Evolutionary conservation across 371 early-diverging fungal species (phyloP).

Genomic region (Nosema granulosis): DNA sequence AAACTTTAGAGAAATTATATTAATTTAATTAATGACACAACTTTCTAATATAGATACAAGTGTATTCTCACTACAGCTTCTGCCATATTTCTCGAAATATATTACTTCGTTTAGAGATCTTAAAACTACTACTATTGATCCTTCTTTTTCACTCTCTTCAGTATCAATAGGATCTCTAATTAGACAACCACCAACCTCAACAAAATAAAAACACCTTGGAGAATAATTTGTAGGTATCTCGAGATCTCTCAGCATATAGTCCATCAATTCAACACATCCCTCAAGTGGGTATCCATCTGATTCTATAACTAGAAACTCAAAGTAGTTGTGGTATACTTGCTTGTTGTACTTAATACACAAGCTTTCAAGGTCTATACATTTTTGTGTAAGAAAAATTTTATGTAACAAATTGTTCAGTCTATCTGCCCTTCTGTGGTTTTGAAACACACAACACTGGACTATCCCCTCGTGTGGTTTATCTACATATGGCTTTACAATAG

Average conservation of each 20-base stretch:
- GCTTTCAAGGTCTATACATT: slow-evolving; percentile 34
- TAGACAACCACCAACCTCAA: slow-evolving; percentile 3
- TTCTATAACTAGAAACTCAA: slow-evolving; percentile 28
- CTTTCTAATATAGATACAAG: too few relatives aligned
- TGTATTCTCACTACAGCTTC: too few relatives aligned
- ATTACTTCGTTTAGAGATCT: slow-evolving; percentile 28
- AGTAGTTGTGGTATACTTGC: slow-evolving; percentile 3
- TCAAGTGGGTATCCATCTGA: slow-evolving; percentile 26
- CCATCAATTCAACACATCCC: slow-evolving; percentile 6
- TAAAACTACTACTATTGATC: slow-evolving; percentile 13
- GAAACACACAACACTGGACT: neutral
- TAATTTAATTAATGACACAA: too few relatives aligned
- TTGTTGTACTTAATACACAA: slow-evolving; percentile 21
- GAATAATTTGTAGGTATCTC: slow-evolving; percentile 29
- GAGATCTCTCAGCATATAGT: slow-evolving; percentile 16
- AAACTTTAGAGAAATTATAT: too few relatives aligned
- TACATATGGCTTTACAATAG: slow-evolving; percentile 9
- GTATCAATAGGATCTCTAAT: slow-evolving; percentile 32
- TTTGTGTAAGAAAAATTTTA: slow-evolving; percentile 36
- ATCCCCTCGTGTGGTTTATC: slow-evolving; percentile 41
- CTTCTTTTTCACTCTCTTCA: slow-evolving; percentile 26
- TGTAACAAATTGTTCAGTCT: slow-evolving; percentile 18
- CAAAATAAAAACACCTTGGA: slow-evolving; percentile 34
- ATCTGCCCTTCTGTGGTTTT: slow-evolving; percentile 15
- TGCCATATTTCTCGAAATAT: slow-evolving; percentile 37